A percentile compares a stretch with the other conserved stretches of the same genome.
phyloP scores from a whole-genome alignment of 768 basidiomycete species.

The Suillus variegatus region DNA sequence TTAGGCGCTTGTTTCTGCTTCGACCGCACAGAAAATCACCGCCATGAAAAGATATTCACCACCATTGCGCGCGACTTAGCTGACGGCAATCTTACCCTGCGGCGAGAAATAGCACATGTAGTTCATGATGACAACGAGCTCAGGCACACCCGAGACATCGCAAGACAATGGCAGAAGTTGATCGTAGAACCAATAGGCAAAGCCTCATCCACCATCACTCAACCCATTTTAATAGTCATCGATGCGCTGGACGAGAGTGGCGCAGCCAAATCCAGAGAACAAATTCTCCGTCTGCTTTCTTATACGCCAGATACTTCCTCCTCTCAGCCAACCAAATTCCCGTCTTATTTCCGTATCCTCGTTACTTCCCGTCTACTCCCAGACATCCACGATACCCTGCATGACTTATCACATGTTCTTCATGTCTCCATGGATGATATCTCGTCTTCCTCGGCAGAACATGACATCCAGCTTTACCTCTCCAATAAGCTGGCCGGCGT shows the following conservation, averaged over 20 bases:
- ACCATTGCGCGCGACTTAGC: slow-evolving; percentile 36
- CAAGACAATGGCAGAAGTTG: slow-evolving; percentile 19
- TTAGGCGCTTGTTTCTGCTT: slow-evolving; percentile 40
- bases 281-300: slow-evolving; percentile 24
- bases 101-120: slow-evolving; percentile 1
- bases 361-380: slow-evolving; percentile 33
- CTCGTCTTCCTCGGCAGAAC: not conserved
- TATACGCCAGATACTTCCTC: not conserved
- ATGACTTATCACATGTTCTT: not conserved
- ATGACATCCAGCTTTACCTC: not conserved
- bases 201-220: slow-evolving; percentile 8
- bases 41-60: slow-evolving; percentile 27
- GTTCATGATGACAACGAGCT: slow-evolving; percentile 10
- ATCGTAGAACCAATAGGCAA: slow-evolving; percentile 18
- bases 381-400: slow-evolving; percentile 22
- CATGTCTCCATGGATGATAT: slow-evolving; percentile 5
- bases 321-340: not conserved
- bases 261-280: slow-evolving; percentile 15
- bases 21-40: slow-evolving; percentile 19
- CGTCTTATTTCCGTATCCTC: slow-evolving; percentile 1
- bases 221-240: slow-evolving; percentile 31
- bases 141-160: not conserved
- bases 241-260: slow-evolving; percentile 41
- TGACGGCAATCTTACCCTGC: slow-evolving; percentile 10
- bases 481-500: not conserved